phyloP scores from a whole-genome alignment of 768 basidiomycete species.

The Cystofilobasidium bisporidii region DNA sequence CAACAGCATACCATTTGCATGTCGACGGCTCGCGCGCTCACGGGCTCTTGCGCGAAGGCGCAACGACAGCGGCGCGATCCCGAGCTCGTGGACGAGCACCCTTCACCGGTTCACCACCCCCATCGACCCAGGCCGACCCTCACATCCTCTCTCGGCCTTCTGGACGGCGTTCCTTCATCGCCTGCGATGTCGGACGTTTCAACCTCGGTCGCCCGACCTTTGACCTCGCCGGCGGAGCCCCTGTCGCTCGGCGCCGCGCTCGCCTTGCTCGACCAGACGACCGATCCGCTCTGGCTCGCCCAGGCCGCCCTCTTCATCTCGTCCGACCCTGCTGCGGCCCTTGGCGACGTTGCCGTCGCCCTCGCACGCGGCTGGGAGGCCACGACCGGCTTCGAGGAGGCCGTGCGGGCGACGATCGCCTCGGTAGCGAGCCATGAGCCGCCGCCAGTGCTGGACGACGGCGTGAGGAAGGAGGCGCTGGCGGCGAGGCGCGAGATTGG shows the following conservation, averaged over 20 bases:
- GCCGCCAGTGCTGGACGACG: background rate
- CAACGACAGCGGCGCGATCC: too few species aligned
- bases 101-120: too few species aligned
- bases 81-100: too few species aligned
- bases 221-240: background rate
- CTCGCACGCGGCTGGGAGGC: constrained; percentile 10
- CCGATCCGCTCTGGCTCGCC: constrained; percentile 16
- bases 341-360: background rate
- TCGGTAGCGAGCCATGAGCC: background rate
- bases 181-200: too few species aligned
- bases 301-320: constrained; percentile 17
- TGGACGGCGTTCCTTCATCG: too few species aligned
- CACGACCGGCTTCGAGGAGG: constrained; percentile 7
- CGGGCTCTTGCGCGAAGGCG: too few species aligned
- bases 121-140: too few species aligned
- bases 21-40: too few species aligned
- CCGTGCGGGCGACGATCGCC: background rate
- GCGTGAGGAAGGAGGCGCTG: background rate
- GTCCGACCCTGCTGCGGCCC: background rate
- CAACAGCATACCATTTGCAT: too few species aligned
- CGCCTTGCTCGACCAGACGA: background rate
- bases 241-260: constrained; percentile 1
- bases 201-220: background rate
- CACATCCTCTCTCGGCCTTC: too few species aligned
- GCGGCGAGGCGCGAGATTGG: constrained; percentile 17